Percentiles rank a stretch among this genome's conserved stretches.
Evolutionary conservation across 2,329 filamentous ascomycete species (phyloP).

Genomic region (Hypoxylon sp.): DNA sequence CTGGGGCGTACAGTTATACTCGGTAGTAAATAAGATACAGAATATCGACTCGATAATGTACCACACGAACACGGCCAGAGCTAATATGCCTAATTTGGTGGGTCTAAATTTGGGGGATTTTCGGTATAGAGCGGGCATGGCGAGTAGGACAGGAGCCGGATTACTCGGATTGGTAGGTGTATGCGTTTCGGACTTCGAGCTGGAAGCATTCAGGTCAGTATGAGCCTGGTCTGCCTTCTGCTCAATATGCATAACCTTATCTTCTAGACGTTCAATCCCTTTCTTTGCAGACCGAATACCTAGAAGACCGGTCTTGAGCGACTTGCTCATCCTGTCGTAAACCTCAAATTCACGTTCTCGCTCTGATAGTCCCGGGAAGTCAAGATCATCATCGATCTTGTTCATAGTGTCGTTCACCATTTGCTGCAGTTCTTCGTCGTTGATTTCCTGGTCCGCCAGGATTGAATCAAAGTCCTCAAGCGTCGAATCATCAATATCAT

Average conservation of each 20-base stretch:
- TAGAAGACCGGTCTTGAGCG: constrained; percentile 65
- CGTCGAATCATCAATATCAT: constrained; percentile 72
- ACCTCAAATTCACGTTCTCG: constrained; percentile 60
- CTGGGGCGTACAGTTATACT: constrained; percentile 61
- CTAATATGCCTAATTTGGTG: constrained; percentile 63
- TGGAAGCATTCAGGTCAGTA: constrained; percentile 19
- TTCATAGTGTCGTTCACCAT: constrained; percentile 49
- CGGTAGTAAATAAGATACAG: constrained; percentile 69
- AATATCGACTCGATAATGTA: constrained; percentile 67
- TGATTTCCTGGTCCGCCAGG: constrained; percentile 58
- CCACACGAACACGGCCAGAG: constrained; percentile 66
- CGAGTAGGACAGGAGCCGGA: constrained; percentile 58
- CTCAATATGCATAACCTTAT: constrained; percentile 62
- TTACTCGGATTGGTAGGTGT: constrained; percentile 6
- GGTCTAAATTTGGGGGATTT: constrained; percentile 62
- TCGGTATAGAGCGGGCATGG: constrained; percentile 64
- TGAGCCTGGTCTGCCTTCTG: constrained; percentile 43
- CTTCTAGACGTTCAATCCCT: constrained; percentile 71
- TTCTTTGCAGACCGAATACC: constrained; percentile 69
- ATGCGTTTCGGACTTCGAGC: constrained; percentile 18
- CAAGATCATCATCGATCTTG: constrained; percentile 51
- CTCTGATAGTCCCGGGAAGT: constrained; percentile 49
- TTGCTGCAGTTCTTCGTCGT: constrained; percentile 50
- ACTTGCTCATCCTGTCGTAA: constrained; percentile 66
- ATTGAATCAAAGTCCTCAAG: constrained; percentile 71